These are phyloP conservation scores for Dioscorea cayenensis DNA, from an alignment of 116 monocot genomes.

Conservation along the genomic window DNA sequence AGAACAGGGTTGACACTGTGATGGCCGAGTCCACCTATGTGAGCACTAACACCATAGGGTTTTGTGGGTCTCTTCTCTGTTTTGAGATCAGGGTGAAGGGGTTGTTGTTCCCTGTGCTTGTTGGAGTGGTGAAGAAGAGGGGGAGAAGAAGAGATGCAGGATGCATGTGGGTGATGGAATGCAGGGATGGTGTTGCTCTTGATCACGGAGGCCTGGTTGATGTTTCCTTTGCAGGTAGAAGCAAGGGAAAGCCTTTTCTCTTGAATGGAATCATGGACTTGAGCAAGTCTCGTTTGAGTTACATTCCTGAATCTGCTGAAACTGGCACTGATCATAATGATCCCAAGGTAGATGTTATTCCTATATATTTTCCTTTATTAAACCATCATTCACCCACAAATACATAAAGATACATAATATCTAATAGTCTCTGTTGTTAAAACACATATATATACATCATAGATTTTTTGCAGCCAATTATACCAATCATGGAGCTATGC, in stretches of 20 bases:
- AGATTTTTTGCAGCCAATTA: no score
- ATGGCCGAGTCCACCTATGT: background rate
- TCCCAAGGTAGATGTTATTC: background rate
- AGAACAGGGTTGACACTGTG: background rate
- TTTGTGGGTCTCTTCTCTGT: background rate
- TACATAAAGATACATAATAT: no score
- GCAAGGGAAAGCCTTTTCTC: background rate
- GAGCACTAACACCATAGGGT: background rate
- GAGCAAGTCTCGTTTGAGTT: background rate
- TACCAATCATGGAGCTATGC: no score
- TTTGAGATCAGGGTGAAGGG: constrained; percentile 1
- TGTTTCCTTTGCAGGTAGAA: background rate
- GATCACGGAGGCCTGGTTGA: background rate
- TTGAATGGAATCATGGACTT: background rate
- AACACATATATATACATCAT: no score
- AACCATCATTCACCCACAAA: no score
- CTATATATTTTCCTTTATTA: no score
- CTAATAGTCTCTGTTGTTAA: no score
- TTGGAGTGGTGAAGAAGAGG: background rate
- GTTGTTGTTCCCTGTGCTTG: background rate
- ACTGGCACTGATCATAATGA: background rate
- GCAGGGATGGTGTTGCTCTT: background rate
- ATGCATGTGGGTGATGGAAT: constrained; percentile 5
- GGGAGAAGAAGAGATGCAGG: background rate
- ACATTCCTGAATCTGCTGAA: background rate